phyloP scores from a whole-genome alignment of 202 grass and related monocot species.

The Musa balbisiana region DNA sequence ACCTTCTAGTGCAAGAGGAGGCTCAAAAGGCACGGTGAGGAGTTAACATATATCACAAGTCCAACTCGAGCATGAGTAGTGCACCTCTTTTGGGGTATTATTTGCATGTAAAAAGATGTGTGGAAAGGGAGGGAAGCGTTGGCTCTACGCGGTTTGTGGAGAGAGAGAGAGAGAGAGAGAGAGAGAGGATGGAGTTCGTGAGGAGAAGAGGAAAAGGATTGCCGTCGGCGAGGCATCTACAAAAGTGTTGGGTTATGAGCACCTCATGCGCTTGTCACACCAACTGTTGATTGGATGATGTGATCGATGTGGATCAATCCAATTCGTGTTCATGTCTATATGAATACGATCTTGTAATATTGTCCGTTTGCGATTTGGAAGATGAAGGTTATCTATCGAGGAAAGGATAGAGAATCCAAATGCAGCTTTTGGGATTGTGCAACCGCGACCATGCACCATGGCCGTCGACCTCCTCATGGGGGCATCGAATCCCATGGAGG shows the following conservation, averaged over 20 bases:
- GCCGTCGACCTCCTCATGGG: too few relatives aligned
- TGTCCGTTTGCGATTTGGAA: too few relatives aligned
- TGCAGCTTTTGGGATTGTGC: too few relatives aligned
- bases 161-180: neutral
- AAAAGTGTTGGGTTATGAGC: neutral
- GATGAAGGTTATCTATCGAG: too few relatives aligned
- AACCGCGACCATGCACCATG: too few relatives aligned
- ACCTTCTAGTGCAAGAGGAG: too few relatives aligned
- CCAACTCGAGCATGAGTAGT: neutral
- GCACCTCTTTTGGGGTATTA: conserved; percentile 9
- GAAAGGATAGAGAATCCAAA: too few relatives aligned
- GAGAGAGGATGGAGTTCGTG: neutral
- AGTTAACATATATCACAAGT: neutral
- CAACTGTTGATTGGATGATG: too few relatives aligned
- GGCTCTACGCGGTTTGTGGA: conserved; percentile 19
- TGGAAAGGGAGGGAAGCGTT: conserved; percentile 30
- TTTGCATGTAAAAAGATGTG: neutral
- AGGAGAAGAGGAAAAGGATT: neutral
- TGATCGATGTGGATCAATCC: neutral
- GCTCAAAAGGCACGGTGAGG: too few relatives aligned
- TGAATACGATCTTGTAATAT: too few relatives aligned
- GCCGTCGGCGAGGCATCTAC: neutral
- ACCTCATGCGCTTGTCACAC: neutral
- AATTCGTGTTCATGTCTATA: too few relatives aligned
- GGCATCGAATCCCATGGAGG: neutral